Evolutionary conservation across 2,329 filamentous ascomycete species (phyloP), one percentile per base, ranked within the genome.

Genomic region (Pestalotiopsis fici): DNA sequence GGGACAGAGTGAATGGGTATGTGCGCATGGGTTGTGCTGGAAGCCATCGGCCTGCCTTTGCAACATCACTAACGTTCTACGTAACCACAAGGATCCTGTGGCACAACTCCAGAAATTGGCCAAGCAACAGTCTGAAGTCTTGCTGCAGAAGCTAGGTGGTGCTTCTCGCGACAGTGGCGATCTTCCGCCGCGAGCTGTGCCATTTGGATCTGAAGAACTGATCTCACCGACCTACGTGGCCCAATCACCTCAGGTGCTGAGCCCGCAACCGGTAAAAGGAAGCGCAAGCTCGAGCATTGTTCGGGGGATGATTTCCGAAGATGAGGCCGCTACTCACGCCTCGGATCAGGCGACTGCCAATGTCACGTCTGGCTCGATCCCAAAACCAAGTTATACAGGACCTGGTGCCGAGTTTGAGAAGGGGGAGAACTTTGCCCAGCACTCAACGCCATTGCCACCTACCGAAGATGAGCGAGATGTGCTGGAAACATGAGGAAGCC

Each of bases 1-100:
- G 69, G 86, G 89, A 79, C 95, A 97, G 86, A 87, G 89, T 77
- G 93, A 97, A 80, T 98, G 95, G 95, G 94, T 97, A 94, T 91
- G 93, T 93, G 86, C 86, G 81, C 86, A 87, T 76, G 85, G 85
- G 70, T 78, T 77, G 70, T 74, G 76, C 71, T 88, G 84, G 82
- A 77, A 73, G 69, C 82, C 82, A 69, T 78, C 80, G 74, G 85
- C 87, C 78, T 88, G 85, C 79, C 81, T 83, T 73, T 88, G 86
- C 79, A 81, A 84, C 72, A 76, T 87, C 75, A 81, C 86, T 88
- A 87, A 88, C 84, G 73, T 83, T 74, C 77, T 84, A 69, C 78
- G 76, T 69, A 73, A 76, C 74, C 74, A 82, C 71, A 85, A 93
- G 91, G 91, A 95, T 80, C 92, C 92, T 68, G 81, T 85, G 73